These are phyloP conservation scores for Tolypocladium paradoxum DNA, from an alignment of 2,329 filamentous ascomycete genomes.

Conservation along the genomic window DNA sequence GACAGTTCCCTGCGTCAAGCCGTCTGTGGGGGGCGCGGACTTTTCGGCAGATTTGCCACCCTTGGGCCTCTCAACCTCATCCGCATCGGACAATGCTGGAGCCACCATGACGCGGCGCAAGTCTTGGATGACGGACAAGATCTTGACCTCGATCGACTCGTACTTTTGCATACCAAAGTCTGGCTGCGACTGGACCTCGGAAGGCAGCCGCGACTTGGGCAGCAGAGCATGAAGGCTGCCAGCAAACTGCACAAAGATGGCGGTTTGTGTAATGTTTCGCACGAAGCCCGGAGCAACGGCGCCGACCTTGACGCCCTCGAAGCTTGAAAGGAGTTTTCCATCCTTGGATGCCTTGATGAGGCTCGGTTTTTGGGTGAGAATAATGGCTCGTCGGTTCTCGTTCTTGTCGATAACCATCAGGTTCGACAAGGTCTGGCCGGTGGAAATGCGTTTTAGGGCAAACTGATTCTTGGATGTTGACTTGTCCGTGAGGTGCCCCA, in stretches of 20 bases:
- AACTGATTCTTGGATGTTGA: conserved; percentile 67
- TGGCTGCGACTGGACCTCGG: conserved; percentile 55
- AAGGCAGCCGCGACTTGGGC: conserved; percentile 65
- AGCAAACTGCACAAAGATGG: conserved; percentile 81
- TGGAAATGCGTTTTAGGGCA: conserved; percentile 67
- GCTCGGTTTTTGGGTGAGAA: conserved; percentile 73
- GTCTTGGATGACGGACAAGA: conserved; percentile 61
- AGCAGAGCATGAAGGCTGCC: conserved; percentile 67
- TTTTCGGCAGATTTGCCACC: conserved; percentile 21
- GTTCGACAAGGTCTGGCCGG: conserved; percentile 72
- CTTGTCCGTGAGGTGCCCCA: conserved; percentile 77
- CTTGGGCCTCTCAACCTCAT: conserved; percentile 29
- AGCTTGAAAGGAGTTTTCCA: conserved; percentile 57
- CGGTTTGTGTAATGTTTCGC: conserved; percentile 69
- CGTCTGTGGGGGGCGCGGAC: conserved; percentile 41
- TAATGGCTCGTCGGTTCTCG: conserved; percentile 62
- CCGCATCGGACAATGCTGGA: conserved; percentile 35
- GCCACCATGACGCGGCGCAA: conserved; percentile 56
- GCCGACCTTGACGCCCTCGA: conserved; percentile 62
- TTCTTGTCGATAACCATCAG: conserved; percentile 84
- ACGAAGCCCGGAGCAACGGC: conserved; percentile 68
- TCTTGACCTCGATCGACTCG: conserved; percentile 63
- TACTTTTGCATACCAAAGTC: conserved; percentile 71
- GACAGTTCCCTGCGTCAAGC: conserved; percentile 62
- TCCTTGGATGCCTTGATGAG: conserved; percentile 66